phyloP scores from a whole-genome alignment of 192 early-diverging fungal genomes.

The Umbelopsis ramanniana region DNA sequence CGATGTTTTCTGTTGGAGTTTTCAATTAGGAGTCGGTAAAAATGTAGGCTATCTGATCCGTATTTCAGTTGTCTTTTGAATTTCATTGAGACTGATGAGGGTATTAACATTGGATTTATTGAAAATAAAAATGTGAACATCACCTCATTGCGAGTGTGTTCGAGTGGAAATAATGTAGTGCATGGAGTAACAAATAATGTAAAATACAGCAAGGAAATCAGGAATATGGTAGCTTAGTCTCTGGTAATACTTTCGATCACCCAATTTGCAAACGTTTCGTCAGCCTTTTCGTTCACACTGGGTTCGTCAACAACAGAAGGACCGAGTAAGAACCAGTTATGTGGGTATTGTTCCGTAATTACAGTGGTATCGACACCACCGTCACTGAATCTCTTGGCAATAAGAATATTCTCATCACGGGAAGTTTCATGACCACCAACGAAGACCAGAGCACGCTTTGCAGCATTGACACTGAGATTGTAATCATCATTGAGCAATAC shows the following conservation, averaged over 20 bases:
- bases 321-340: constrained; percentile 10
- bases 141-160: too few species aligned
- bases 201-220: background rate
- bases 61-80: too few species aligned
- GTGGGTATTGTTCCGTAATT: background rate
- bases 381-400: background rate
- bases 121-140: too few species aligned
- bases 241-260: background rate
- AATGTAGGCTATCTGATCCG: too few species aligned
- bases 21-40: too few species aligned
- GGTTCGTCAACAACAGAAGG: constrained; percentile 2
- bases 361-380: constrained; percentile 6
- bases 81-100: too few species aligned
- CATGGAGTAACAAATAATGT: background rate
- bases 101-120: too few species aligned
- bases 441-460: background rate
- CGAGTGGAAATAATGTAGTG: background rate
- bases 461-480: background rate
- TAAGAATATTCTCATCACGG: background rate
- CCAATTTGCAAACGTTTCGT: background rate
- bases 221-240: background rate
- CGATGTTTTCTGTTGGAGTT: too few species aligned
- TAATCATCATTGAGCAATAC: background rate
- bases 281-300: background rate
- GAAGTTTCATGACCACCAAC: constrained; percentile 2